A percentile compares a stretch with the other conserved stretches of the same genome.
Conservation (phyloP, 345 rosid species). For the Citrus reticulata region DNA sequence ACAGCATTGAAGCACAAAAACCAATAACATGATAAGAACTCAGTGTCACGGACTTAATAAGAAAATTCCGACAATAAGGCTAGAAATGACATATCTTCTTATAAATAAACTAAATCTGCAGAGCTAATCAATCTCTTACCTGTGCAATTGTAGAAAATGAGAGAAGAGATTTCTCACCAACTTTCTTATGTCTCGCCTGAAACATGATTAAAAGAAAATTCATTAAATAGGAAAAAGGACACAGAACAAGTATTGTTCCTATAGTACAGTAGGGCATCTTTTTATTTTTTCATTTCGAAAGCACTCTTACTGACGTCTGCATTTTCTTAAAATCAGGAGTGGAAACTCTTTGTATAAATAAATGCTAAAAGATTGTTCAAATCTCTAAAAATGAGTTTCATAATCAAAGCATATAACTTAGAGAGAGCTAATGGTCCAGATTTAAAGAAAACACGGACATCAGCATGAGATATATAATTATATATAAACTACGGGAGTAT, state of each 20-base stretch:
- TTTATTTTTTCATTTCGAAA: neutral
- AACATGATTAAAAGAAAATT: constrained; percentile 4
- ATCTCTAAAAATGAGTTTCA: neutral
- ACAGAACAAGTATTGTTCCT: neutral
- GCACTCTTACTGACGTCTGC: neutral
- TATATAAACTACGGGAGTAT: neutral
- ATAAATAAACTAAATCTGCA: neutral
- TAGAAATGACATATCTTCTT: neutral
- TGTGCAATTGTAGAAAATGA: constrained; percentile 51
- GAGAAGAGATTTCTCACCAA: constrained; percentile 61
- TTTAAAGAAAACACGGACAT: neutral
- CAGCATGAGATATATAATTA: neutral
- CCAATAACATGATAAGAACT: neutral
- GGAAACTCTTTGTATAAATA: neutral
- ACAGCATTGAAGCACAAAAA: neutral
- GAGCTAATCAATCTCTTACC: constrained; percentile 24
- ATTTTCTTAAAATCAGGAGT: neutral
- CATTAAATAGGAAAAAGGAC: neutral
- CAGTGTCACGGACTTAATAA: neutral
- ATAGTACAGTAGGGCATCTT: neutral
- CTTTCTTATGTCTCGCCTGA: constrained; percentile 46
- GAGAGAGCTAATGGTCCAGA: neutral
- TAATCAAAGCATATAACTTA: neutral
- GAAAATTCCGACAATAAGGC: neutral
- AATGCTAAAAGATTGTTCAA: neutral